Percentiles rank a stretch among this genome's conserved stretches.
Evolutionary conservation across 129 eudicot species (phyloP).

Genomic region (Apium graveolens): DNA sequence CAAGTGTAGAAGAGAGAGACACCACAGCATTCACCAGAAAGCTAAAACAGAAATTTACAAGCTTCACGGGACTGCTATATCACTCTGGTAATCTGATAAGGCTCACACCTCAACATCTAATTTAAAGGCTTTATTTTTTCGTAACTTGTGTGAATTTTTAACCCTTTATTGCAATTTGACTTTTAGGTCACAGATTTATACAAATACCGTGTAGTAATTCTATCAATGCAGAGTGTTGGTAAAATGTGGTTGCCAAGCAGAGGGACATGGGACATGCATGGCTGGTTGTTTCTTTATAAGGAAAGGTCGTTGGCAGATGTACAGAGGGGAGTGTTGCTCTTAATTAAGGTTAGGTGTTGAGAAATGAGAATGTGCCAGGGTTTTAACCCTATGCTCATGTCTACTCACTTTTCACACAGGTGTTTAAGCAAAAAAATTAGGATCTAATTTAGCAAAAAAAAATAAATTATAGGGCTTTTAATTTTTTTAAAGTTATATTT

Average conservation of each 20-base stretch:
- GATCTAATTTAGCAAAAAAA: no score
- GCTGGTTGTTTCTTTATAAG: background rate
- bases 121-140: background rate
- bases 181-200: background rate
- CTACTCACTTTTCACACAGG: no score
- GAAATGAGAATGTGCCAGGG: background rate
- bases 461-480: no score
- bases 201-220: background rate
- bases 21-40: background rate
- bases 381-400: no score
- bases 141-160: background rate
- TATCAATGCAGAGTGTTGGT: no score
- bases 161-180: background rate
- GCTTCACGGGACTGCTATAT: background rate
- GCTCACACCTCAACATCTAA: background rate
- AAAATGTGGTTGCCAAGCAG: background rate
- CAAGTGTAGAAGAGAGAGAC: background rate
- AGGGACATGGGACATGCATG: background rate
- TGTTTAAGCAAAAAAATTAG: no score
- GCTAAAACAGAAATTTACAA: background rate
- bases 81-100: background rate
- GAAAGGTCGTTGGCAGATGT: background rate
- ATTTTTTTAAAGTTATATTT: no score
- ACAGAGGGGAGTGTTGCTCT: background rate
- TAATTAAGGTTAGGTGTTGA: background rate